phyloP scores from a whole-genome alignment of 305 asterid species.

The Caryopteris hybrid region DNA sequence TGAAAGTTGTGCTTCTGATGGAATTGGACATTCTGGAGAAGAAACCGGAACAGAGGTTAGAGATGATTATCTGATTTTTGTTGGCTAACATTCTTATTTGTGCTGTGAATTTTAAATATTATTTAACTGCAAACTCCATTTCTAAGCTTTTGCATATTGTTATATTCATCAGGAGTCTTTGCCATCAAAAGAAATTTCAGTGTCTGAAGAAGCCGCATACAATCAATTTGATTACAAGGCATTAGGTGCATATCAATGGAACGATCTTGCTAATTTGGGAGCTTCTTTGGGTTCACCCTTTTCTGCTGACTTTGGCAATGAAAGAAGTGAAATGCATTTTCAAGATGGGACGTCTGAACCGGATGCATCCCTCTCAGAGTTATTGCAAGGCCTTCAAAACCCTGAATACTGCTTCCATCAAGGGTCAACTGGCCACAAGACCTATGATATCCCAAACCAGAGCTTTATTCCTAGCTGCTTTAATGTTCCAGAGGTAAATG shows the following conservation, averaged over 20 bases:
- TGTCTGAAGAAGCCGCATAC: conserved; percentile 21
- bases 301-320: conserved; percentile 62
- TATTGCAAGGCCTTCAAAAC: conserved; percentile 52
- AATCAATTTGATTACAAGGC: conserved; percentile 27
- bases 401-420: conserved; percentile 27
- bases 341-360: conserved; percentile 71
- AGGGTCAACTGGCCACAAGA: conserved; percentile 21
- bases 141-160: neutral
- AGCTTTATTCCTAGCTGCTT: conserved; percentile 15
- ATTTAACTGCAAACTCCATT: conserved; percentile 8
- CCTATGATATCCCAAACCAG: conserved; percentile 15
- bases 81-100: neutral
- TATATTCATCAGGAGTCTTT: conserved; percentile 25
- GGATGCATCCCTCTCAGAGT: conserved; percentile 56
- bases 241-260: conserved; percentile 16
- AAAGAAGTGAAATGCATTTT: conserved; percentile 44
- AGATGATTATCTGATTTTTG: conserved; percentile 5
- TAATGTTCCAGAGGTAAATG: conserved; percentile 20
- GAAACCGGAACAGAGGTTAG: conserved; percentile 43
- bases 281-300: conserved; percentile 53
- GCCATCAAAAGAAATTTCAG: conserved; percentile 22
- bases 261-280: conserved; percentile 26
- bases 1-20: conserved; percentile 39
- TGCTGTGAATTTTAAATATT: neutral
- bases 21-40: conserved; percentile 32